Percentiles rank a stretch among this genome's conserved stretches.
Conservation (phyloP, 1,139 yeast genomes). For the Taphrina confusa region DNA sequence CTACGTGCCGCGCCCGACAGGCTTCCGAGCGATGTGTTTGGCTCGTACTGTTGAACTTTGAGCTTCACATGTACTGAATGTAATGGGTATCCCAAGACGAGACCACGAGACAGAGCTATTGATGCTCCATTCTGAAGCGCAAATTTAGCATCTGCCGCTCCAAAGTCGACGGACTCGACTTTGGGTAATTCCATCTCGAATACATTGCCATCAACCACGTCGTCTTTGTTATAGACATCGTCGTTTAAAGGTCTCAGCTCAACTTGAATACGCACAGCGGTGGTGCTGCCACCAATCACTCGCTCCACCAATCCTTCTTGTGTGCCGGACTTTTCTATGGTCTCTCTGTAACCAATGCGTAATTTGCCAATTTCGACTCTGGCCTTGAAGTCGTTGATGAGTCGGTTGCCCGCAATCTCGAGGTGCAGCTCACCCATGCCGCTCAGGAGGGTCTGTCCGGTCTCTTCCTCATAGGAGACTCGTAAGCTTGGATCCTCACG, state of each 20-base stretch:
- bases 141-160: slow-evolving; percentile 41
- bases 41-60: slow-evolving; percentile 51
- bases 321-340: neutral
- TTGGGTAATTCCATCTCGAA: slow-evolving; percentile 10
- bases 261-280: neutral
- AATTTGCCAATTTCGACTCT: slow-evolving; percentile 76
- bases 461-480: slow-evolving; percentile 71
- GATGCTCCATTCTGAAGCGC: slow-evolving; percentile 50
- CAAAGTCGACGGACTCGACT: slow-evolving; percentile 5
- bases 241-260: neutral
- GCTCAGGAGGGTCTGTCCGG: slow-evolving; percentile 81
- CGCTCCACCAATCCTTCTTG: slow-evolving; percentile 14
- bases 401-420: slow-evolving; percentile 79
- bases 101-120: slow-evolving; percentile 79
- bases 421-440: slow-evolving; percentile 97
- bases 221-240: neutral
- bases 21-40: slow-evolving; percentile 44
- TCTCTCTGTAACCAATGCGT: slow-evolving; percentile 83
- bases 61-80: slow-evolving; percentile 63
- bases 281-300: neutral
- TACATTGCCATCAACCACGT: slow-evolving; percentile 11
- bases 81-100: slow-evolving; percentile 61
- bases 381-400: slow-evolving; percentile 77
- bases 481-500: slow-evolving; percentile 83
- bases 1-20: slow-evolving; percentile 53